Conservation (phyloP, 2,329 filamentous ascomycete genomes). For the Lachnellula willkommii region DNA sequence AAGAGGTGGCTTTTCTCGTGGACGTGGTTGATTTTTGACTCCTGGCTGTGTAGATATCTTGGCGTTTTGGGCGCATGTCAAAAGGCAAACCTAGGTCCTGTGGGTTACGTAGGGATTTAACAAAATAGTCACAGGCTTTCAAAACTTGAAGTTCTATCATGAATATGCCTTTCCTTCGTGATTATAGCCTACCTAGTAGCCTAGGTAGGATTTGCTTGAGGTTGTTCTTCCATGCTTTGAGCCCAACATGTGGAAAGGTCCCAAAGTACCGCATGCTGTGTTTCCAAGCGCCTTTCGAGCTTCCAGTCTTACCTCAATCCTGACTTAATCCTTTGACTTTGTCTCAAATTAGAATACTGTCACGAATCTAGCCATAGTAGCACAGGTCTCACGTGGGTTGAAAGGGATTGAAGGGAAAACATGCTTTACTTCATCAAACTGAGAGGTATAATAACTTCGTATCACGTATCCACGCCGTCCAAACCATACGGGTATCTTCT, state of each 20-base stretch:
- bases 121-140: constrained; percentile 3
- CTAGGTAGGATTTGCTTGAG: no score
- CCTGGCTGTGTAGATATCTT: constrained; percentile 19
- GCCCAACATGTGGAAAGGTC: no score
- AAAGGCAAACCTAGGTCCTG: constrained; percentile 8
- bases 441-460: neutral
- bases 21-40: constrained; percentile 21
- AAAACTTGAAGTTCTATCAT: neutral
- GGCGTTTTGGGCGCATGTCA: constrained; percentile 25
- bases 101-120: constrained; percentile 9
- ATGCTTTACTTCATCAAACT: neutral
- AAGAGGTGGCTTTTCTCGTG: constrained; percentile 30
- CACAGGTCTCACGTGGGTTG: no score
- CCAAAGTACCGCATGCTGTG: no score
- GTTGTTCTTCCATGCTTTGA: neutral
- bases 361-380: neutral
- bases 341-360: neutral
- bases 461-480: neutral
- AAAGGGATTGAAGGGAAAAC: neutral
- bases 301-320: no score
- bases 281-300: no score
- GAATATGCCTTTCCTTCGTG: neutral
- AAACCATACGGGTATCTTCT: neutral
- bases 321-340: no score
- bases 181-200: no score